Percentiles rank a stretch among this genome's conserved stretches.
Conservation (phyloP, 805 yeast genomes). For the Candida hispaniensis region DNA sequence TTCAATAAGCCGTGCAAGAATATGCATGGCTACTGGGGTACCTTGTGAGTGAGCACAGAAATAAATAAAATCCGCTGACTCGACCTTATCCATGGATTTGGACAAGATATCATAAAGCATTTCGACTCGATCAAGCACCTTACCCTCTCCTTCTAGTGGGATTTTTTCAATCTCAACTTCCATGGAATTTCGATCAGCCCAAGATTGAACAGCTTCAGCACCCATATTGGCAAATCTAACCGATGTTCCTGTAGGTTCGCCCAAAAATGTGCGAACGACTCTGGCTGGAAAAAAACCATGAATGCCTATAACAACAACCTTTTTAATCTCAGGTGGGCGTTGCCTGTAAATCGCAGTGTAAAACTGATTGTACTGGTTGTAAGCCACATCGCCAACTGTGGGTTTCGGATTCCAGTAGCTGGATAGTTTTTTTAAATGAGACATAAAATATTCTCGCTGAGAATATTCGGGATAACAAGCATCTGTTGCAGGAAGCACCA, state of each 20-base stretch:
- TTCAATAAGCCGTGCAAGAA: slow-evolving; percentile 63
- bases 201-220: slow-evolving; percentile 59
- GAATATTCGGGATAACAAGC: slow-evolving; percentile 24
- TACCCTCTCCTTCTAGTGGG: slow-evolving; percentile 90
- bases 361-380: slow-evolving; percentile 16
- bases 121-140: slow-evolving; percentile 73
- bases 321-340: slow-evolving; percentile 31
- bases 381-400: slow-evolving; percentile 13
- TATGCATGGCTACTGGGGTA: slow-evolving; percentile 75
- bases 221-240: slow-evolving; percentile 84
- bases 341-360: slow-evolving; percentile 26
- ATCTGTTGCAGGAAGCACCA: slow-evolving; percentile 24
- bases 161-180: slow-evolving; percentile 65
- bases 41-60: slow-evolving; percentile 96
- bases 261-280: slow-evolving; percentile 74
- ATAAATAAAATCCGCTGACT: slow-evolving; percentile 69
- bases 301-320: slow-evolving; percentile 77
- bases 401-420: slow-evolving; percentile 18
- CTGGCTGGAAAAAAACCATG: slow-evolving; percentile 94
- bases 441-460: slow-evolving; percentile 17
- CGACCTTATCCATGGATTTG: slow-evolving; percentile 51
- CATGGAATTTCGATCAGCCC: slow-evolving; percentile 40
- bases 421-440: slow-evolving; percentile 19
- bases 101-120: slow-evolving; percentile 62
- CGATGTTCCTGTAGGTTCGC: slow-evolving; percentile 96